Percentiles rank a stretch among this genome's conserved stretches.
phyloP scores from a whole-genome alignment of 768 basidiomycete species.

The Grammothele lineata region DNA sequence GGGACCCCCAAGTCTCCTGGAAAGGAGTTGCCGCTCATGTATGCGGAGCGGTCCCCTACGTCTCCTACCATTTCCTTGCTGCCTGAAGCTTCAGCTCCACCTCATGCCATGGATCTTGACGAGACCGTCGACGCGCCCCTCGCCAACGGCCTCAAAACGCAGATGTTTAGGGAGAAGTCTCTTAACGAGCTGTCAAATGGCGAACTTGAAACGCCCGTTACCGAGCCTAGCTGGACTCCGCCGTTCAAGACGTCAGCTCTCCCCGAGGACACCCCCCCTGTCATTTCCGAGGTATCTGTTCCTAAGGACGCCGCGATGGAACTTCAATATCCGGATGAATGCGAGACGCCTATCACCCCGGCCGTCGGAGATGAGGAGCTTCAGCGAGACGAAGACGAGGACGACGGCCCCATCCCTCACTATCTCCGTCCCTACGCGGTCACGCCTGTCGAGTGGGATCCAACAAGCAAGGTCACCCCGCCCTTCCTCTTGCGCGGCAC shows the following conservation, averaged over 20 bases:
- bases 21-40: not conserved
- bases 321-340: too few species aligned
- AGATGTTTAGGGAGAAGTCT: too few species aligned
- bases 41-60: not conserved
- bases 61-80: not conserved
- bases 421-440: constrained; percentile 71
- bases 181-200: too few species aligned
- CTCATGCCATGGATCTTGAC: not conserved
- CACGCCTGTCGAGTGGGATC: constrained; percentile 65
- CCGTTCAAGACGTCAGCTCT: too few species aligned
- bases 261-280: not conserved
- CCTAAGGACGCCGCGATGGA: too few species aligned
- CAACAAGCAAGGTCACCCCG: constrained; percentile 51
- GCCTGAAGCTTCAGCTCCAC: too few species aligned
- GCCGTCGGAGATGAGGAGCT: constrained; percentile 29
- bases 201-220: too few species aligned
- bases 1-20: not conserved
- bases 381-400: constrained; percentile 38
- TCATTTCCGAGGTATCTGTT: not conserved
- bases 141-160: too few species aligned
- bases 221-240: too few species aligned
- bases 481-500: constrained; percentile 80
- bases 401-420: constrained; percentile 30
- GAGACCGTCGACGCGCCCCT: not conserved
- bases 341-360: constrained; percentile 5